Percentiles rank a stretch among this genome's conserved stretches.
Conservation (phyloP, 768 basidiomycete species). For the Pleurotus eryngii region DNA sequence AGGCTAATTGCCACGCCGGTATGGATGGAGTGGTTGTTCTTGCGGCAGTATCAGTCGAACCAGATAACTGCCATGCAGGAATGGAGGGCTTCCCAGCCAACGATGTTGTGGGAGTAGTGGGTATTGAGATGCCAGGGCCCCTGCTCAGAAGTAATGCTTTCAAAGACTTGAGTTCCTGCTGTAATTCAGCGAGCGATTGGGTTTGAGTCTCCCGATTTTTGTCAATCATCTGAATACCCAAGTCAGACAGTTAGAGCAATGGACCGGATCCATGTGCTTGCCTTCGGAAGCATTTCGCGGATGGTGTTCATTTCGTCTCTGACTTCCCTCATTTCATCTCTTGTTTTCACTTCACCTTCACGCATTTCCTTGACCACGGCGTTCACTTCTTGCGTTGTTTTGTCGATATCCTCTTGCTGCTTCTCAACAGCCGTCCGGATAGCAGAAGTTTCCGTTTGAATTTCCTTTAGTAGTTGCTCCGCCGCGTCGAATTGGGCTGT, state of each 20-base stretch:
- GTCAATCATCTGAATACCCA: conserved; percentile 76
- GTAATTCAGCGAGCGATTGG: conserved; percentile 80
- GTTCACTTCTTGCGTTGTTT: conserved; percentile 70
- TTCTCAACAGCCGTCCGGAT: conserved; percentile 72
- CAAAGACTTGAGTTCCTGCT: conserved; percentile 91
- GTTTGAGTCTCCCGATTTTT: conserved; percentile 86
- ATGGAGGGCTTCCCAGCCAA: conserved; percentile 63
- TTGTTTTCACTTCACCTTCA: conserved; percentile 71
- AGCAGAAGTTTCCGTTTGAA: conserved; percentile 72
- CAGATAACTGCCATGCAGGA: conserved; percentile 87
- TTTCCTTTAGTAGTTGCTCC: conserved; percentile 74
- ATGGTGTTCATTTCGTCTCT: conserved; percentile 88
- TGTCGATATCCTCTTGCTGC: conserved; percentile 70
- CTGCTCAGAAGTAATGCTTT: conserved; percentile 85
- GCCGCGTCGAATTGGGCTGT: conserved; percentile 89
- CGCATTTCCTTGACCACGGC: conserved; percentile 70
- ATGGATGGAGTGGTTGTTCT: conserved; percentile 17
- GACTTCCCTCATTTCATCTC: conserved; percentile 89
- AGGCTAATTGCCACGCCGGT: conserved; percentile 10
- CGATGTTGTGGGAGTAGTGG: conserved; percentile 49
- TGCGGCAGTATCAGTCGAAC: conserved; percentile 19
- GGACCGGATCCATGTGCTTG: conserved; percentile 28
- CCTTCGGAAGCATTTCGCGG: conserved; percentile 91
- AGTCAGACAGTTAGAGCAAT: neutral
- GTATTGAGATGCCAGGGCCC: conserved; percentile 43